phyloP scores from a whole-genome alignment of 768 basidiomycete genomes.

The Lactarius sanguifluus region DNA sequence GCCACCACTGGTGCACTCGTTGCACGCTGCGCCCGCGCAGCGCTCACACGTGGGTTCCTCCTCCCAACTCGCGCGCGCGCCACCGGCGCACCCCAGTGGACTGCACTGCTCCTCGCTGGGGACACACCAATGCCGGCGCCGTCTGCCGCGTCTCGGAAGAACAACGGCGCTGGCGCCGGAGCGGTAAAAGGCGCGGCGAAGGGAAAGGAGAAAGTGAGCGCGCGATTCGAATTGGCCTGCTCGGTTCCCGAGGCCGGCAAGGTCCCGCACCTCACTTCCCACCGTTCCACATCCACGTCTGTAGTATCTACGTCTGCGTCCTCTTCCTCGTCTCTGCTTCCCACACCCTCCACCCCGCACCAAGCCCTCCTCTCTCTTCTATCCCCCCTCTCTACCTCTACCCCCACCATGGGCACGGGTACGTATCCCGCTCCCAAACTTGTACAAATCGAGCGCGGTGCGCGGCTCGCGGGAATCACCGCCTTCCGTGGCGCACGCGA shows the following conservation, averaged over 20 bases:
- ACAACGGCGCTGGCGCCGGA: neutral
- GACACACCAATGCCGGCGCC: conserved; percentile 43
- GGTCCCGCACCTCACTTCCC: conserved; percentile 42
- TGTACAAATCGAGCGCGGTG: conserved; percentile 16
- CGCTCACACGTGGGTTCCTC: conserved; percentile 62
- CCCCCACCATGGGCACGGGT: neutral
- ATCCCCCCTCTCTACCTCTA: neutral
- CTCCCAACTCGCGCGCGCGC: conserved; percentile 72
- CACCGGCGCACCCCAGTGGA: conserved; percentile 61
- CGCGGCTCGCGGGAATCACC: conserved; percentile 59
- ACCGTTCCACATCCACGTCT: conserved; percentile 35
- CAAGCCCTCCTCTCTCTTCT: conserved; percentile 18
- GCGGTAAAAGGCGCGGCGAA: conserved; percentile 22
- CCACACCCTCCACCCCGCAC: conserved; percentile 30
- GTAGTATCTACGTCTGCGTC: conserved; percentile 36
- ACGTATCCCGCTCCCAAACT: too few species aligned
- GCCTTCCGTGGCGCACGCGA: conserved; percentile 71
- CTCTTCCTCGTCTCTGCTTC: conserved; percentile 40
- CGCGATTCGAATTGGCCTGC: conserved; percentile 28
- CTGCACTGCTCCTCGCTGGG: conserved; percentile 58
- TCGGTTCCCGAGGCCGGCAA: conserved; percentile 32
- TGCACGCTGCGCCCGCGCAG: conserved; percentile 46
- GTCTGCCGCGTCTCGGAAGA: conserved; percentile 36
- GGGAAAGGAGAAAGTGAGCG: conserved; percentile 18
- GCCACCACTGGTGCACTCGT: conserved; percentile 51